Evolutionary conservation across 2,329 filamentous ascomycete species (phyloP).

Genomic region (Lachnellula occidentalis): DNA sequence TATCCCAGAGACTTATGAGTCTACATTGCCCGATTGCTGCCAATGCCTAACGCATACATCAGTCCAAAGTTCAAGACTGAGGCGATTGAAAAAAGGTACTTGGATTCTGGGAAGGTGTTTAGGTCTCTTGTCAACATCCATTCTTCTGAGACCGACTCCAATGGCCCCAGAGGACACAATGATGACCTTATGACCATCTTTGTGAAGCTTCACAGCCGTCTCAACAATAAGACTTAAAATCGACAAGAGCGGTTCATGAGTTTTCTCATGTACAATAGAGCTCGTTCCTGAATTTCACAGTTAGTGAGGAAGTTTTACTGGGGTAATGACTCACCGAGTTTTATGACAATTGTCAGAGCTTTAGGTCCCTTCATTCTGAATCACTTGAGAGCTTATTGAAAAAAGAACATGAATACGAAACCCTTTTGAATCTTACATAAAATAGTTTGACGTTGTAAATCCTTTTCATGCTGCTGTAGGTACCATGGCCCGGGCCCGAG

Average conservation of each 20-base stretch:
- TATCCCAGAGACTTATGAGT: conserved; percentile 93
- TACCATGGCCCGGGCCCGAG: not conserved
- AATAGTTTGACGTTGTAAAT: not conserved
- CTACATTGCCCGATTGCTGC: conserved; percentile 95
- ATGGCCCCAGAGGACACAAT: conserved; percentile 97
- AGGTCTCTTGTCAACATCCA: conserved; percentile 81
- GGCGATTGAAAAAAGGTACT: conserved; percentile 36
- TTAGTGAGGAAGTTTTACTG: conserved; percentile 6
- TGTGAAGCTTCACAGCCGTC: conserved; percentile 78
- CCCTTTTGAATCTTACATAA: not conserved
- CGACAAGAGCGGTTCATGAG: conserved; percentile 86
- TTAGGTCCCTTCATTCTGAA: conserved; percentile 46
- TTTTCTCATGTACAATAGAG: conserved; percentile 96
- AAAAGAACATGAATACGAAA: not conserved
- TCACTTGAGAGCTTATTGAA: not conserved
- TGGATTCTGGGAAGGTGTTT: conserved; percentile 89
- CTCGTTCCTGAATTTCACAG: conserved; percentile 66
- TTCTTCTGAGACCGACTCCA: conserved; percentile 83
- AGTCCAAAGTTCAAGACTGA: not conserved
- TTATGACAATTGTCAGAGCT: conserved; percentile 62
- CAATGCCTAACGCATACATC: conserved; percentile 54
- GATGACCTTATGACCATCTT: conserved; percentile 90
- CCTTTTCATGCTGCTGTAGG: not conserved
- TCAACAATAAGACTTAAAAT: conserved; percentile 91
- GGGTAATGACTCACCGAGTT: conserved; percentile 48